These are phyloP conservation scores for Bauhinia variegata DNA, from an alignment of 306 rosid genomes.

Conservation along the genomic window DNA sequence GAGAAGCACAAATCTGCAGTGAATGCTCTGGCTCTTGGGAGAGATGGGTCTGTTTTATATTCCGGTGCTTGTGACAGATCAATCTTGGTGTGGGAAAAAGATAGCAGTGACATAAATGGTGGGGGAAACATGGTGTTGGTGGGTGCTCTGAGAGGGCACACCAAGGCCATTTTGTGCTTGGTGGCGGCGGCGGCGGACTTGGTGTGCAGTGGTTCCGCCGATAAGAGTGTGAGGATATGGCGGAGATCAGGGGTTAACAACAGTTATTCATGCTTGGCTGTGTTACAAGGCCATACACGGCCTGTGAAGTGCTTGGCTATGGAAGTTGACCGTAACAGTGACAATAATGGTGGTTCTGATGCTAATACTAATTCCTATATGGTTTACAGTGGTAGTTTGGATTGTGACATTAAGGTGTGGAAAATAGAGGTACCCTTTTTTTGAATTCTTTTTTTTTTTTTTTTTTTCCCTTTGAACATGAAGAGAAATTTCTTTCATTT, in stretches of 20 bases:
- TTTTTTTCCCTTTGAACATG: not conserved
- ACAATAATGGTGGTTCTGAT: constrained; percentile 3
- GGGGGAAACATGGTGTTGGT: constrained; percentile 44
- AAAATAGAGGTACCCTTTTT: constrained; percentile 40
- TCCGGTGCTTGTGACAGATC: constrained; percentile 84
- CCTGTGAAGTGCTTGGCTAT: constrained; percentile 68
- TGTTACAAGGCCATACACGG: constrained; percentile 60
- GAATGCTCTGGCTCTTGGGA: constrained; percentile 63
- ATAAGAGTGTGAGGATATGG: constrained; percentile 70
- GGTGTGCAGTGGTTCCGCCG: constrained; percentile 80
- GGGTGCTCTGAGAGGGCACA: constrained; percentile 76
- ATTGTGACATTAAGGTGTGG: constrained; percentile 70
- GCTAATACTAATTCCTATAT: constrained; percentile 35
- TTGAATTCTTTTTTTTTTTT: constrained; percentile 4
- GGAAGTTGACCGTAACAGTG: constrained; percentile 24
- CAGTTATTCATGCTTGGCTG: constrained; percentile 58
- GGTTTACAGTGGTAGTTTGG: constrained; percentile 69
- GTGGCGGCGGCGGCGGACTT: constrained; percentile 55
- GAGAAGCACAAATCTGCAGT: constrained; percentile 77
- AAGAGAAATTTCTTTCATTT: too few relatives aligned
- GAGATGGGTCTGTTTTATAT: constrained; percentile 55
- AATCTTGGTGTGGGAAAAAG: constrained; percentile 67
- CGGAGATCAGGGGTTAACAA: constrained; percentile 49
- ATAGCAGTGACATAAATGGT: not conserved
- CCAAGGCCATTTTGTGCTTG: constrained; percentile 65